These are phyloP conservation scores for Phycomyces blakesleeanus DNA, from an alignment of 192 early-diverging fungal genomes.

Conservation along the genomic window DNA sequence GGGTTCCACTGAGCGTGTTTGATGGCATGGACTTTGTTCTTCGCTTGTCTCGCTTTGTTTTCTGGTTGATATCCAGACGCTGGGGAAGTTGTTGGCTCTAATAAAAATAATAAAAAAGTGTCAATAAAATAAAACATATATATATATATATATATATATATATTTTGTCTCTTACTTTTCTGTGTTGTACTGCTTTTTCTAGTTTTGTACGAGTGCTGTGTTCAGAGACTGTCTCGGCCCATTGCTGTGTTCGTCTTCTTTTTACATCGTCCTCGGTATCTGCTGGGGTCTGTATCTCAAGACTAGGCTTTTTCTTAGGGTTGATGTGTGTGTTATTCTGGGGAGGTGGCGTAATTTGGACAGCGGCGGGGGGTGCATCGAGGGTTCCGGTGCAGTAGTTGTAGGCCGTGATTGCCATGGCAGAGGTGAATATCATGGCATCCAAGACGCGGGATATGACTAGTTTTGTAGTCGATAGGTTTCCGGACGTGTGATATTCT, in stretches of 20 bases:
- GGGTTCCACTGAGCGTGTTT: background rate
- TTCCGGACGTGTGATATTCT: background rate
- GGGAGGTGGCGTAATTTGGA: background rate
- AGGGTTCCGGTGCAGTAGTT: constrained; percentile 16
- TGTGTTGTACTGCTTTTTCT: background rate
- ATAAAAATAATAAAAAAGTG: constrained; percentile 1
- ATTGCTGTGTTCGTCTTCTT: constrained; percentile 11
- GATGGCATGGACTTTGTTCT: background rate
- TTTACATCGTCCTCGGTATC: background rate
- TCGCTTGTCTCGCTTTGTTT: constrained; percentile 2
- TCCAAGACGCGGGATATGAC: constrained; percentile 11
- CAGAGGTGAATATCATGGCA: constrained; percentile 18
- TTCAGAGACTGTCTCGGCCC: constrained; percentile 5
- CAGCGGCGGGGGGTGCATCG: background rate
- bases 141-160: too few species aligned
- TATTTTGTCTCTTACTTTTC: background rate
- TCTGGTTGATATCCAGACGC: background rate
- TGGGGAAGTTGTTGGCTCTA: constrained; percentile 12
- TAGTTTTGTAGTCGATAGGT: background rate
- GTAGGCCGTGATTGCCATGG: constrained; percentile 19
- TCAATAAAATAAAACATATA: too few species aligned
- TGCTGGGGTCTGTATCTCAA: background rate
- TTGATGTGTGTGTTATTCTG: background rate
- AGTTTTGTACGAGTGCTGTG: background rate
- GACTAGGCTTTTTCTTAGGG: background rate